Evolutionary conservation across 1,284 basidiomycete species (phyloP), one percentile per base, ranked within the genome.

Genomic region (Trichosporon inkin): DNA sequence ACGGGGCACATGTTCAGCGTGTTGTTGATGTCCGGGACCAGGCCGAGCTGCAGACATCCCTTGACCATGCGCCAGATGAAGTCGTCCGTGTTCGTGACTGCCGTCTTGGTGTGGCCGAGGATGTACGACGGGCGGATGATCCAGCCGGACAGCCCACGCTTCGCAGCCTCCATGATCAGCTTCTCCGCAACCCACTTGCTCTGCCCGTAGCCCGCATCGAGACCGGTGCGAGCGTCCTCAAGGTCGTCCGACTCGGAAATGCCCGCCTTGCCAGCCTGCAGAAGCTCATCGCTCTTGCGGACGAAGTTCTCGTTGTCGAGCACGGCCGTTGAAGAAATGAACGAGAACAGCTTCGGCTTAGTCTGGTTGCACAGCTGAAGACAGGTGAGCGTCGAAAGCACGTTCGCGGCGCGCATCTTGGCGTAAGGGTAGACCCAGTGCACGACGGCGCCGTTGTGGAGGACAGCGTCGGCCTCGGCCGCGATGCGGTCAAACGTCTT

Each of bases 381-480:
- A 1, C 87, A 86, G 2, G 88, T 88, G 58, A 98, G 72, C 2
- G 96, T 99, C 0, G 89, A 88, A 3, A 94, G 74, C 13, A 99
- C 96, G 74, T 99, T 99, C 28, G 94, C 86, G 0, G 88, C 83
- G 16, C 94, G 88, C 37, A 99, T 83, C 77, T 88, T 92, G 74
- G 92, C 88, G 79, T 99, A 99, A 0, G 94, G 92, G 78, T 98
- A 99, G 2, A 99, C 92, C 96, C 96, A 99, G 75, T 99, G 96
- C 14, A 99, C 96, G 74, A 99, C 80, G 20, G 96, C 96, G 49
- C 96, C 96, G 71, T 99, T 99, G 77, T 99, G 96, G 58, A 99
- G 75, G 32, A 99, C 82, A 1, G 86, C 86, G 73, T 98, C 93
- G 0, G 88, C 86, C 74, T 95, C 88, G 32, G 80, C 73, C 0